Base-by-base conservation (phyloP, 2,329 filamentous ascomycete species). In the Juglanconis sp. region DNA sequence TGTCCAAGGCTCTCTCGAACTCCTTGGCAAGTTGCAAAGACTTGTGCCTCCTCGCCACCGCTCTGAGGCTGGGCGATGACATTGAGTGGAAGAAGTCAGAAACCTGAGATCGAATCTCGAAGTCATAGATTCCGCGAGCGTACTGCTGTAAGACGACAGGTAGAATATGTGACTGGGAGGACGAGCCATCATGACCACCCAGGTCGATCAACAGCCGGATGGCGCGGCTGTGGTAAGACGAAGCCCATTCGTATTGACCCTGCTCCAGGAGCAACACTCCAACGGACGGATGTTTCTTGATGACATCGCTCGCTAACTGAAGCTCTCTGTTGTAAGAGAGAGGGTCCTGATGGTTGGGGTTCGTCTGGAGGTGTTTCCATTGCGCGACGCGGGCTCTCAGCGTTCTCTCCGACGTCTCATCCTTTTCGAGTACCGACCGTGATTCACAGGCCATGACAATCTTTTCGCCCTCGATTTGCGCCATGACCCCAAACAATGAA, bases 401-500 rank as follows among this genome's bases (percentile, higher is more conserved):
- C 6, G 78, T 71, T 6, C 70, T 67, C 60, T 79, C 75, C 15
- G 66, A 69, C 5, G 69, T 64, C 4, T 71, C 65, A 34, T 74
- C 71, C 32, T 65, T 68, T 60, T 77, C 78, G n/a, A 54, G 66
- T 1, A 78, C 62, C 4, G 71, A 47, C 53, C 74, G 70, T 31
- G 63, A 68, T 24, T 80, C 77, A 76, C 77, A 84, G 3, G 74
- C 67, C 68, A 81, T 75, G 1, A 81, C 73, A 30, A 86, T 68
- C 24, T 74, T 72, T 66, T 87, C 85, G 7, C 85, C 85, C 65
- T 88, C 85, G 2, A 79, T 70, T 64, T 87, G 82, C 13, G 73
- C 78, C 62, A 75, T 79, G 2, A 85, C 76, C 0, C 83, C 82
- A n/a, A 75, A 71, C 1, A 88, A 76, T 3, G 83, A 82, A 44